Percentiles rank a stretch among this genome's conserved stretches.
Evolutionary conservation across 2,329 filamentous ascomycete species (phyloP).

Genomic region (Cercospora zeae-maydis): DNA sequence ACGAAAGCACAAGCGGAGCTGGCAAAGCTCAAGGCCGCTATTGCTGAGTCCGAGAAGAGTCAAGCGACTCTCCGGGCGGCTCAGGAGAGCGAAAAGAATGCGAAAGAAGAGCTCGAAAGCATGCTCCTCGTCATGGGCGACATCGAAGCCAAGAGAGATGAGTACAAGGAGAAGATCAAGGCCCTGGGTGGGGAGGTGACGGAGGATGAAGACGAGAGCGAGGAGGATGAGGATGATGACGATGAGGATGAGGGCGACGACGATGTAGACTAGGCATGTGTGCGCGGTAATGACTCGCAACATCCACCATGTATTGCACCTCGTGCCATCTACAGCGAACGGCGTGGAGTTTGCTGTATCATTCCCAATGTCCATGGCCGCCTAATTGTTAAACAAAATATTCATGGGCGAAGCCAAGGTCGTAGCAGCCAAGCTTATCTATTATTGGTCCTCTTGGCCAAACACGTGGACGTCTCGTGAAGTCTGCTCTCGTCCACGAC

Average conservation of each 20-base stretch:
- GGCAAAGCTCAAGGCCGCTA: constrained; percentile 6
- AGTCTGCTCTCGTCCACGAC: neutral
- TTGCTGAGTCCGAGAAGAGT: constrained; percentile 9
- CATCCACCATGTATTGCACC: neutral
- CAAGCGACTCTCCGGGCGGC: constrained; percentile 21
- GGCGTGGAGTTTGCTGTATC: neutral
- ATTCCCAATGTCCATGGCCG: too few relatives aligned
- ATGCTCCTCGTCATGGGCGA: constrained; percentile 47
- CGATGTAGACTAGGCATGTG: constrained; percentile 13
- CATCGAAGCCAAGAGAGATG: constrained; percentile 44
- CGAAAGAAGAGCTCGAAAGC: constrained; percentile 27
- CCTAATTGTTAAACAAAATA: neutral
- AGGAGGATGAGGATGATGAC: constrained; percentile 30
- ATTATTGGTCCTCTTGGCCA: too few relatives aligned
- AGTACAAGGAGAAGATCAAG: constrained; percentile 31
- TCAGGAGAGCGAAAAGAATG: constrained; percentile 15
- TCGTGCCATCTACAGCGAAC: too few relatives aligned
- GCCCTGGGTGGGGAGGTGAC: constrained; percentile 33
- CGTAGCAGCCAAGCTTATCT: too few relatives aligned
- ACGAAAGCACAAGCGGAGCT: constrained; percentile 6
- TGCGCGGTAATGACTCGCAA: neutral
- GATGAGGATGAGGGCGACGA: constrained; percentile 28
- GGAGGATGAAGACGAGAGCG: constrained; percentile 33
- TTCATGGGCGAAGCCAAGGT: too few relatives aligned
- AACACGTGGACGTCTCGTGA: too few relatives aligned